A percentile compares a stretch with the other conserved stretches of the same genome.
Conservation (phyloP, 176 grass and related monocot species). For the Puccinellia tenuiflora region DNA sequence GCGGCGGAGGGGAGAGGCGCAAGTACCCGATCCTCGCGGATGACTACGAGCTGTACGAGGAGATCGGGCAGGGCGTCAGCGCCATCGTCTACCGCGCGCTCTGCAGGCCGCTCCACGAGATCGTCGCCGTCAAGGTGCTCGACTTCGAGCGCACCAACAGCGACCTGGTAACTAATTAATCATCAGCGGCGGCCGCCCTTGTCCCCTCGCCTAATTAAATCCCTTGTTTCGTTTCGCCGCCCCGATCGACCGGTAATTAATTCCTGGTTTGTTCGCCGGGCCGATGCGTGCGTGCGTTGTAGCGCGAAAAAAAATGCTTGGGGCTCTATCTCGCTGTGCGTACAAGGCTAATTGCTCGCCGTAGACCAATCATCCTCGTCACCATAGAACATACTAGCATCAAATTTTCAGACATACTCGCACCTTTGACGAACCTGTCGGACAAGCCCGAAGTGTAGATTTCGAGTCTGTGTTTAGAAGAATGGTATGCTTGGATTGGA, state of each 20-base stretch:
- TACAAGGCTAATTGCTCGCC: background rate
- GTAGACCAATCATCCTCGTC: background rate
- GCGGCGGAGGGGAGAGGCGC: conserved; percentile 38
- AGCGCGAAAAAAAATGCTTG: background rate
- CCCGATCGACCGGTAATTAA: background rate
- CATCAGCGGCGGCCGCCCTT: no score
- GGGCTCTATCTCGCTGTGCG: background rate
- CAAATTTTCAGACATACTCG: background rate
- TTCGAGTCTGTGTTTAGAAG: background rate
- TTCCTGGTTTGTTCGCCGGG: background rate
- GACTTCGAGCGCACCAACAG: conserved; percentile 92
- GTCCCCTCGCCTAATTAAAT: background rate
- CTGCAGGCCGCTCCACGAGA: conserved; percentile 58
- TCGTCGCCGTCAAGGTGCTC: conserved; percentile 88
- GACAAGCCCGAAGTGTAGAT: background rate
- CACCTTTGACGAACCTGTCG: background rate
- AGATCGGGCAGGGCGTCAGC: conserved; percentile 84
- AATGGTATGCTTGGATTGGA: background rate
- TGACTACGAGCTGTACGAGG: conserved; percentile 87
- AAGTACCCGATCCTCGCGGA: conserved; percentile 75
- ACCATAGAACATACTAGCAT: background rate
- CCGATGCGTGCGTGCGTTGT: background rate
- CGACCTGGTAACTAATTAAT: conserved; percentile 52
- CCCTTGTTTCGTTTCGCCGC: background rate
- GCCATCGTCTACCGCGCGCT: conserved; percentile 76